Evolutionary conservation across 192 early-diverging fungal species (phyloP), one percentile per base, ranked within the genome.

Genomic region (Jimgerdemannia flammicorona): DNA sequence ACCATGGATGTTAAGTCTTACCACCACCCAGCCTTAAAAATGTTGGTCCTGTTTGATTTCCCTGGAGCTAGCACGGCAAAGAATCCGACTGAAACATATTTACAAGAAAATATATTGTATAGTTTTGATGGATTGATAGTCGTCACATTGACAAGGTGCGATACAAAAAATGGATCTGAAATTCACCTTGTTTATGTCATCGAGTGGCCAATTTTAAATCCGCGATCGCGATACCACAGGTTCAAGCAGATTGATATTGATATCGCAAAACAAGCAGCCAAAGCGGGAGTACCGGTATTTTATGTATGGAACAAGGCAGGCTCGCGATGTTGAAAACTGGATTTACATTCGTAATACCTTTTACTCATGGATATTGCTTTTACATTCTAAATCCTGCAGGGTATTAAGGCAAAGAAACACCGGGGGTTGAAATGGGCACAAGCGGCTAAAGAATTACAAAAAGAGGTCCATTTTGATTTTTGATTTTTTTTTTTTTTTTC

Each of bases 91-190:
- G 70, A 70, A 20, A 79, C 77, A 41, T 82, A 82, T 79, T 82
- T 78, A 40, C 75, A 82, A 69, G 81, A 78, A 67, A 76, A 82
- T 49, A 78, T 79, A 66, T 42, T 82, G 40, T 73, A 72, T 67
- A 77, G 74, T 3, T 82, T 82, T 74, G 81, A 82, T 70, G 77
- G 74, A n/a, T 65, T 82, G n/a, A 73, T 82, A 7, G 77, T 82
- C 71, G 81, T 82, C 67, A 78, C 69, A 71, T 74, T 66, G n/a
- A n/a, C n/a, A n/a, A n/a, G n/a, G n/a, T n/a, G n/a, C n/a, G n/a
- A n/a, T n/a, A n/a, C n/a, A n/a, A n/a, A n/a, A n/a, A n/a, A n/a
- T n/a, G n/a, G n/a, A n/a, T n/a, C n/a, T n/a, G n/a, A n/a, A n/a
- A n/a, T n/a, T n/a, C n/a, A n/a, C n/a, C n/a, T n/a, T n/a, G n/a